These are phyloP conservation scores for Yamadazyma sp. DNA, from an alignment of 1,139 yeast species.

Conservation along the genomic window DNA sequence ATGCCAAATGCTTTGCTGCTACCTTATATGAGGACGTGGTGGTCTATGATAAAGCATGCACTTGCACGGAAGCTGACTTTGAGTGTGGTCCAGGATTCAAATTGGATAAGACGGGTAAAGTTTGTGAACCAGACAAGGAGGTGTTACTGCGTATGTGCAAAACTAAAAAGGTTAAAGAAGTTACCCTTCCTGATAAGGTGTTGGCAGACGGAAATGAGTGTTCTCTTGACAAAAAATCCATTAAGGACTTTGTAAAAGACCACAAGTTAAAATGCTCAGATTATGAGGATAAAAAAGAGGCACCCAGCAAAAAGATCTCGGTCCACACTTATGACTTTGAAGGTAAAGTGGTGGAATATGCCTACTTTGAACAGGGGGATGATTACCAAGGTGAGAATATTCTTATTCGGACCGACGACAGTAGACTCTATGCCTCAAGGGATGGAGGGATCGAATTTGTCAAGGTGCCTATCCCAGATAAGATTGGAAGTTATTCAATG, in stretches of 20 bases:
- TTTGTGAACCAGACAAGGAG: conserved; percentile 56
- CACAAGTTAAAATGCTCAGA: conserved; percentile 35
- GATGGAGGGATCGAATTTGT: conserved; percentile 73
- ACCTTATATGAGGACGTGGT: conserved; percentile 59
- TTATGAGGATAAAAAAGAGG: conserved; percentile 26
- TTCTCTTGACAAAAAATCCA: conserved; percentile 29
- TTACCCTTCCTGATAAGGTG: conserved; percentile 37
- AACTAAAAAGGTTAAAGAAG: conserved; percentile 18
- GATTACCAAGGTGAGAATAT: conserved; percentile 65
- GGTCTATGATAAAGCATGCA: conserved; percentile 58
- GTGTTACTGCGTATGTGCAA: conserved; percentile 29
- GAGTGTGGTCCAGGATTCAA: conserved; percentile 71
- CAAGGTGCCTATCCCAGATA: conserved; percentile 45
- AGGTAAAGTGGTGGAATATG: conserved; percentile 52
- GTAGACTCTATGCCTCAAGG: conserved; percentile 62
- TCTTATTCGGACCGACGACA: conserved; percentile 55
- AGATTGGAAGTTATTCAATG: conserved; percentile 53
- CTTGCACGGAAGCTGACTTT: conserved; percentile 63
- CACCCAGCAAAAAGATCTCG: conserved; percentile 21
- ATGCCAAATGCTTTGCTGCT: conserved; percentile 68
- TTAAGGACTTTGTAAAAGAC: conserved; percentile 24
- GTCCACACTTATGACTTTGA: conserved; percentile 28
- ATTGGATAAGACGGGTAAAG: conserved; percentile 27
- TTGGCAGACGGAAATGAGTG: conserved; percentile 53
- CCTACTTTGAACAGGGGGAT: conserved; percentile 51